Evolutionary conservation across 352 stramenopile genomes (phyloP).

Genomic region (Globisporangium barbulae): DNA sequence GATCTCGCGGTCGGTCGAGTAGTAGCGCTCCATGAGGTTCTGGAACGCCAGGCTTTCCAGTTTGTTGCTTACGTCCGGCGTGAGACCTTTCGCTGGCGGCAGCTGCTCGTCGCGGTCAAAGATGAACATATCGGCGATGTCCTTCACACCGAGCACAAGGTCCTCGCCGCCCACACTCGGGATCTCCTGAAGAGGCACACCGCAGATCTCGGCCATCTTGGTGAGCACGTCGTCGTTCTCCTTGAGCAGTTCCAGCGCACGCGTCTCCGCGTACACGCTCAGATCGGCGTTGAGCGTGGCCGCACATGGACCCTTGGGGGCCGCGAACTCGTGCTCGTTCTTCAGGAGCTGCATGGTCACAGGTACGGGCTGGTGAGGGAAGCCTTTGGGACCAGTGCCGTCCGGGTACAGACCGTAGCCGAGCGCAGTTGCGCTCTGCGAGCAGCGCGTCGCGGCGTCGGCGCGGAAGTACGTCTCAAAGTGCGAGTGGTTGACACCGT

Average conservation of each 20-base stretch:
- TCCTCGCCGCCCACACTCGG: conserved; percentile 67
- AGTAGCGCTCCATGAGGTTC: conserved; percentile 76
- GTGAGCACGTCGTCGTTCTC: conserved; percentile 55
- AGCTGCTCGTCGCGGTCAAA: conserved; percentile 67
- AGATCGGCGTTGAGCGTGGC: conserved; percentile 49
- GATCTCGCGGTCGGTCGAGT: conserved; percentile 60
- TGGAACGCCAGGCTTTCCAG: conserved; percentile 60
- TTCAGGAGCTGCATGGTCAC: conserved; percentile 83
- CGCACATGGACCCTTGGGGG: conserved; percentile 72
- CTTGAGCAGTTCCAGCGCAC: conserved; percentile 53
- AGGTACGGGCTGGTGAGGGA: conserved; percentile 66
- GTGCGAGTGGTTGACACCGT: conserved; percentile 67
- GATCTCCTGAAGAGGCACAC: conserved; percentile 55
- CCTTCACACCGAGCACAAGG: conserved; percentile 68
- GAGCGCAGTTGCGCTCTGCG: conserved; percentile 70
- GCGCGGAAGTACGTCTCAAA: conserved; percentile 86
- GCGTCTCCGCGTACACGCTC: conserved; percentile 47
- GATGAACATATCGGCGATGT: conserved; percentile 71
- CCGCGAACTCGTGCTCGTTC: conserved; percentile 85
- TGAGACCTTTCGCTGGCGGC: conserved; percentile 41
- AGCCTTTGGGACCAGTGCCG: conserved; percentile 63
- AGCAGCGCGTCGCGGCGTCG: conserved; percentile 75
- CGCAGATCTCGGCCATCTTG: conserved; percentile 52
- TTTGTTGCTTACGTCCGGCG: conserved; percentile 35
- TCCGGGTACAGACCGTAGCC: conserved; percentile 81